A percentile compares a stretch with the other conserved stretches of the same genome.
These are phyloP conservation scores for Sorghum bicolor DNA, from an alignment of 176 grass and related monocot genomes.

Conservation along the genomic window DNA sequence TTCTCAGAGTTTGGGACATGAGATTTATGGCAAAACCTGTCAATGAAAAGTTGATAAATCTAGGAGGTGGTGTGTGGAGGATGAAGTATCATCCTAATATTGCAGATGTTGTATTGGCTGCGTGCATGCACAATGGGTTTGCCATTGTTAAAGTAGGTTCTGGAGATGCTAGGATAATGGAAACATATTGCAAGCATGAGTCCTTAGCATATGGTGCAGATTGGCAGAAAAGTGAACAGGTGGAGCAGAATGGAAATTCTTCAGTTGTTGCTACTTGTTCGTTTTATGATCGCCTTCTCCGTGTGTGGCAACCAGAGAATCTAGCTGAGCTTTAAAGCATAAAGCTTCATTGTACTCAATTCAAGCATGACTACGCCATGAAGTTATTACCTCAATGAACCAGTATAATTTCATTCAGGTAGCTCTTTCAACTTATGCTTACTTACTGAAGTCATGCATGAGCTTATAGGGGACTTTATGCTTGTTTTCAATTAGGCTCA, in stretches of 20 bases:
- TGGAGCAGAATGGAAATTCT: slow-evolving; percentile 23
- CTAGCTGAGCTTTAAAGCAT: slow-evolving; percentile 38
- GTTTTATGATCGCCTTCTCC: slow-evolving; percentile 84
- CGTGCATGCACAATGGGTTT: slow-evolving; percentile 99
- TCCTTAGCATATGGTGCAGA: slow-evolving; percentile 96
- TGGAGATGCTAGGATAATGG: slow-evolving; percentile 45
- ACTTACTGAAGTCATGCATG: slow-evolving; percentile 16
- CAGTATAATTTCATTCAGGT: slow-evolving; percentile 35
- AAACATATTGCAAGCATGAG: slow-evolving; percentile 79
- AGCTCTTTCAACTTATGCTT: slow-evolving; percentile 19
- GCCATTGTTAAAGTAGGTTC: slow-evolving; percentile 56
- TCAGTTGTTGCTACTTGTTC: slow-evolving; percentile 77
- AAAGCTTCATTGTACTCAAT: slow-evolving; percentile 9
- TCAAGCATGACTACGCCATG: slow-evolving; percentile 1
- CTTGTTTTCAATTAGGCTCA: slow-evolving; percentile 4
- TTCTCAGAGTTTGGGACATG: slow-evolving; percentile 89
- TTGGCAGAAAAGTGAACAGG: slow-evolving; percentile 71
- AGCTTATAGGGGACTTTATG: slow-evolving; percentile 1
- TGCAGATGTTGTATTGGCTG: slow-evolving; percentile 55
- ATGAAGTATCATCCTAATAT: slow-evolving; percentile 77
- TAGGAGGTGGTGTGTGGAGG: slow-evolving; percentile 97
- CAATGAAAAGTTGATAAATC: slow-evolving; percentile 57
- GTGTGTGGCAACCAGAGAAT: slow-evolving; percentile 62
- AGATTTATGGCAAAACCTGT: slow-evolving; percentile 73
- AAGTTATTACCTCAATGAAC: slow-evolving; percentile 34